phyloP scores from a whole-genome alignment of 2,329 filamentous ascomycete species.

The Aspergillus sp. region DNA sequence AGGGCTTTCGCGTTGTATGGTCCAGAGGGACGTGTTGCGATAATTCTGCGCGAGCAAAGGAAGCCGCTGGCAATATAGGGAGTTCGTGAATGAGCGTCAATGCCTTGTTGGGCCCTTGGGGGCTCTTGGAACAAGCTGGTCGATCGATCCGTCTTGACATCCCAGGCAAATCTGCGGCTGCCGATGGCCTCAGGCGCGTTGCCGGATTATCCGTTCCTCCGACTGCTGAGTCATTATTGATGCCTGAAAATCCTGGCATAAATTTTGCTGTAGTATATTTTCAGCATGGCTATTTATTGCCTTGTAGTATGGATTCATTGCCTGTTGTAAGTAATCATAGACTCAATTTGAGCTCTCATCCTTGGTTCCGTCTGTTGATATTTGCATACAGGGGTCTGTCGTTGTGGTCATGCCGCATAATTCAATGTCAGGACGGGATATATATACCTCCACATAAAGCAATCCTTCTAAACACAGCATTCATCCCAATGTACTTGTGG shows the following conservation, averaged over 20 bases:
- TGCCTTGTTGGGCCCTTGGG: slow-evolving; percentile 17
- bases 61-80: slow-evolving; percentile 9
- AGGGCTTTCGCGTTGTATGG: slow-evolving; percentile 9
- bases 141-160: slow-evolving; percentile 20
- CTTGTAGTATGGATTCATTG: not conserved
- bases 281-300: not conserved
- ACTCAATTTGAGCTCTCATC: no score
- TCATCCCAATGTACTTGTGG: no score
- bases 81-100: slow-evolving; percentile 9
- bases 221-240: slow-evolving; percentile 1
- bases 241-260: not conserved
- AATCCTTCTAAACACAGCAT: no score
- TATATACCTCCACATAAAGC: no score
- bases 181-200: slow-evolving; percentile 21
- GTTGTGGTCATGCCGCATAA: no score
- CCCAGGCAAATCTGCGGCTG: slow-evolving; percentile 18
- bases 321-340: not conserved
- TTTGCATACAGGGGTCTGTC: no score
- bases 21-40: not conserved
- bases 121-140: slow-evolving; percentile 13
- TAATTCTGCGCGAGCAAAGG: slow-evolving; percentile 8
- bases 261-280: not conserved
- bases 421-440: no score
- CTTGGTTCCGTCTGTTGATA: no score
- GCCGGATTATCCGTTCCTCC: slow-evolving; percentile 15